Base-by-base conservation (phyloP, 768 basidiomycete species). In the Gymnopilus junonius region DNA sequence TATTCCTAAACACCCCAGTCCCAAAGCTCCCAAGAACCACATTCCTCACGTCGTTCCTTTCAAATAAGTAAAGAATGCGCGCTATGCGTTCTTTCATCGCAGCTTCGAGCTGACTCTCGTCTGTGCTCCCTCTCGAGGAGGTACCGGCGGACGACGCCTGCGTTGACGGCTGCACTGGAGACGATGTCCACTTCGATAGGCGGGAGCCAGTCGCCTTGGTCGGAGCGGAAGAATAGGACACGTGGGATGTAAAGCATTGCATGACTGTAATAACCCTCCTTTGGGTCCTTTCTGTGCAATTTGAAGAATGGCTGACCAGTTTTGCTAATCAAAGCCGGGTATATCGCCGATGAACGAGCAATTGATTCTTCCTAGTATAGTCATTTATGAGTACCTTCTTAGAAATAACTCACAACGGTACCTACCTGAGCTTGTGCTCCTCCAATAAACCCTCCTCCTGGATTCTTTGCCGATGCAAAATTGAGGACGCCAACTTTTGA, bases 341-440 rank as follows among this genome's bases (percentile, higher is more conserved):
- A 90, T 7, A 92, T 75, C 1, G 87, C 87, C 17, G 90, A 91
- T 8, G 89, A 86, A 43, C 91, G 85, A 3, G 91, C 89, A 67
- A 92, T 81, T 37, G 87, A 86, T 73, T 92, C 91, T 73, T 92
- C 91, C 72, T 92, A 85, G n/a, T n/a, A n/a, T n/a, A n/a, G n/a
- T n/a, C n/a, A n/a, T n/a, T n/a, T n/a, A n/a, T n/a, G n/a, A n/a
- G n/a, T n/a, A n/a, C n/a, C n/a, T n/a, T n/a, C n/a, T n/a, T n/a
- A n/a, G n/a, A n/a, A n/a, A n/a, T n/a, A n/a, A n/a, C n/a, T n/a
- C n/a, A n/a, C 23, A 15, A 34, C 34, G 35, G 39, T 27, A 59
- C 69, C 15, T 39, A 72, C 74, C 63, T 74, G 74, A n/a, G 75
- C 90, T 61, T 83, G 82, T 1, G 90, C 85, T 15, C 92, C 92